These are phyloP conservation scores for Capsicum rhomboideum DNA, from an alignment of 257 asterid genomes.

Conservation along the genomic window DNA sequence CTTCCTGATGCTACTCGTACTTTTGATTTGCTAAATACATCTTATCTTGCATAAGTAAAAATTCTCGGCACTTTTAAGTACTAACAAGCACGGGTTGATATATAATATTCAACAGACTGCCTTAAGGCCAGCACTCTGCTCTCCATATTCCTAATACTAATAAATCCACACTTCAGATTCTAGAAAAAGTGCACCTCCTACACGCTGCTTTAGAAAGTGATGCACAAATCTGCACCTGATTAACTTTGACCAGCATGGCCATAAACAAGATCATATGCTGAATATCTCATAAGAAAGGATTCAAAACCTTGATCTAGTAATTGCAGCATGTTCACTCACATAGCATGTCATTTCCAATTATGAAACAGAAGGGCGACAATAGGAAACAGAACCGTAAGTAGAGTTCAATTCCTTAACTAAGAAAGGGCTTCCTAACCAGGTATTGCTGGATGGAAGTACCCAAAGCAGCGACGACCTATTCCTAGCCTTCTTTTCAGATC, in stretches of 20 bases:
- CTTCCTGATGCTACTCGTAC: neutral
- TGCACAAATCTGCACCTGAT: neutral
- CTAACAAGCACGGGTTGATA: neutral
- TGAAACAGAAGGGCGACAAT: neutral
- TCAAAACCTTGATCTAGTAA: neutral
- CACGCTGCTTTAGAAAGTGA: neutral
- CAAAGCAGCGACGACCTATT: conserved; percentile 91
- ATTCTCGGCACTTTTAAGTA: neutral
- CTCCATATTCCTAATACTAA: neutral
- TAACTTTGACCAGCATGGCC: neutral
- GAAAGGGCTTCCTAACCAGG: conserved; percentile 51
- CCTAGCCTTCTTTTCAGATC: conserved; percentile 93
- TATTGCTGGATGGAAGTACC: conserved; percentile 90
- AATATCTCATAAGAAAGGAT: neutral
- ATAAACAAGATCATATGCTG: neutral
- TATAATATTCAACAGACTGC: neutral
- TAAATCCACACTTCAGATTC: neutral
- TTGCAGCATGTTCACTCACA: neutral
- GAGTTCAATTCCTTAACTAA: neutral
- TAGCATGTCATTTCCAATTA: neutral
- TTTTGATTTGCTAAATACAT: neutral
- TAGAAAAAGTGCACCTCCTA: neutral
- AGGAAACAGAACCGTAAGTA: neutral
- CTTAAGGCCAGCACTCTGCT: neutral
- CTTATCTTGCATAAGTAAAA: neutral